phyloP scores from a whole-genome alignment of 768 basidiomycete genomes.

The Lactarius indigo region DNA sequence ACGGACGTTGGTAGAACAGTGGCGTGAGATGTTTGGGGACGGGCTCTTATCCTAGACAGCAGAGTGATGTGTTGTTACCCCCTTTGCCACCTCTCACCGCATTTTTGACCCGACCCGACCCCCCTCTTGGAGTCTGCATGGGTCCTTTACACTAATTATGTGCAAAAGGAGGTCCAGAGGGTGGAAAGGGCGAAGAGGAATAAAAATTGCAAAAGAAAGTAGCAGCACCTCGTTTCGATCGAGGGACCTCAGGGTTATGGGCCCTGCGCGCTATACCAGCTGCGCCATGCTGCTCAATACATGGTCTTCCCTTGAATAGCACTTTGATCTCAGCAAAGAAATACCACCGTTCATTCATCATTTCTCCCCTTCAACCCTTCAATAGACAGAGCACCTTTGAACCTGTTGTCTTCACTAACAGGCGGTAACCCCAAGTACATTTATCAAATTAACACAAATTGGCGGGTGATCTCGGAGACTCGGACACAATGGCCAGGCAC shows the following conservation, averaged over 20 bases:
- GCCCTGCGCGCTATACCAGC: constrained; percentile 28
- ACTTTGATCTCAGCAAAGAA: neutral
- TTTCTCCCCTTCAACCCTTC: neutral
- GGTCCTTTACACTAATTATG: neutral
- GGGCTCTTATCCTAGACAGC: constrained; percentile 10
- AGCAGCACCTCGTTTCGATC: constrained; percentile 35
- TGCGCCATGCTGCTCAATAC: constrained; percentile 32
- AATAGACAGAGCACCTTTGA: no score
- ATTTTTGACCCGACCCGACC: neutral
- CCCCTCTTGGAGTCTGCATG: neutral
- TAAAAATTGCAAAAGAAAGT: constrained; percentile 11
- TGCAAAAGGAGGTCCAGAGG: neutral
- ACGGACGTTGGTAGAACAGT: constrained; percentile 13
- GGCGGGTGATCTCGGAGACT: neutral
- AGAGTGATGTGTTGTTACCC: constrained; percentile 2
- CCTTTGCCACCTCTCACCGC: neutral
- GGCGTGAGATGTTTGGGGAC: constrained; percentile 15
- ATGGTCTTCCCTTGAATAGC: neutral
- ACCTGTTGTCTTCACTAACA: no score
- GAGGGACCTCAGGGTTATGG: constrained; percentile 35
- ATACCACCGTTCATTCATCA: neutral
- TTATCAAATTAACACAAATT: no score
- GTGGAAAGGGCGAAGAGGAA: neutral
- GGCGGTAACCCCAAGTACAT: no score
- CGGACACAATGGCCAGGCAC: neutral